Base-by-base conservation (phyloP, 2,329 filamentous ascomycete species). In the Pestalotiopsis sp. region DNA sequence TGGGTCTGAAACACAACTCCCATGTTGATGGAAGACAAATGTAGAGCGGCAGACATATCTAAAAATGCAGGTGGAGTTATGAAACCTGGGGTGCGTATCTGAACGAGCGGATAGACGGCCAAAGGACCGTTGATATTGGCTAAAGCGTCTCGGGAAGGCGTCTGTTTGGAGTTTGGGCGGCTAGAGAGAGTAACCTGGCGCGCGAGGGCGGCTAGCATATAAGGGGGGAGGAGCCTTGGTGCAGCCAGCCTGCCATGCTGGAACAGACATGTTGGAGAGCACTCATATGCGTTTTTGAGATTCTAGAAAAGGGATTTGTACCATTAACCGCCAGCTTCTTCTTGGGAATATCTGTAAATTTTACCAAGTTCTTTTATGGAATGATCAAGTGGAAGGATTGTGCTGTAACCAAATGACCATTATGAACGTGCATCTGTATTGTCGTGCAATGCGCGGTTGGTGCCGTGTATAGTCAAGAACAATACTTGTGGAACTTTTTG, bases 71-170 rank as follows among this genome's bases (percentile, higher is more conserved):
- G 75, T 73, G 76, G 71, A 72, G 76, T 78, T 77, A 81, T 87
- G 86, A 88, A 88, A 88, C 86, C 76, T 72, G 74, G 77, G 77
- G 78, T 71, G 78, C 82, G 86, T 87, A 79, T 87, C 84, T 82
- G 78, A 84, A 83, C 73, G 74, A 76, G 75, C 78, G 77, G 79
- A 80, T 79, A 74, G 77, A 74, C 73, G 71, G 75, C 71, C 72
- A 77, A 82, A 73, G 78, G 80, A 79, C 79, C 77, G 77, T 80
- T 80, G 81, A 84, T 82, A 88, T 87, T 88, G 86, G 86, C 81
- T 82, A 77, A 75, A 73, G 72, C 73, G 75, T 74, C 75, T 79
- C 74, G 78, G 76, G 75, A 81, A 80, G 81, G 83, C 82, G 82
- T 82, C 78, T 84, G 82, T 86, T 79, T 84, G 80, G 78, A 79